Conservation (phyloP, 2,329 filamentous ascomycete species). For the Pseudogymnoascus sp. region DNA sequence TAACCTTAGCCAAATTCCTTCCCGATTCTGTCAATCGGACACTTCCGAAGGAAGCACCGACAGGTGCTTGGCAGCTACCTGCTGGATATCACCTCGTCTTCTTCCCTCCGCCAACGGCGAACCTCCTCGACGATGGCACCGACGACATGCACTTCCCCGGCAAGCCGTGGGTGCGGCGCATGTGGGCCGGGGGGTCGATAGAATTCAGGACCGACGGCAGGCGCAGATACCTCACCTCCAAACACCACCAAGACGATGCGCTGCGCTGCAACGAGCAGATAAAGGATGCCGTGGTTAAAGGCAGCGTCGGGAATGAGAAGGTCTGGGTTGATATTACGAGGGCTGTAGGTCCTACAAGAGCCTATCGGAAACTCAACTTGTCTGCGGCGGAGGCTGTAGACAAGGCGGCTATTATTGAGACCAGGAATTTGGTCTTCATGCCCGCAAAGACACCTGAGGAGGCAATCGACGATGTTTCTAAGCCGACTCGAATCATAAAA, state of each 20-base stretch:
- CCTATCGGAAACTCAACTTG: not conserved
- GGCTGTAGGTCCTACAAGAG: not conserved
- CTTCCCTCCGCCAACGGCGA: conserved; percentile 64
- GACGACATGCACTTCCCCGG: conserved; percentile 74
- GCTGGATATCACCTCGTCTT: conserved; percentile 75
- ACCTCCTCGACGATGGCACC: conserved; percentile 75
- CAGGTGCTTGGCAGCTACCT: not conserved
- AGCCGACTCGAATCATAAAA: conserved; percentile 22
- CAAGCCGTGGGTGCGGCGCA: conserved; percentile 62
- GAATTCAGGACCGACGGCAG: conserved; percentile 38
- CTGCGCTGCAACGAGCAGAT: conserved; percentile 36
- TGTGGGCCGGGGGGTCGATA: conserved; percentile 84
- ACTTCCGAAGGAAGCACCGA: not conserved
- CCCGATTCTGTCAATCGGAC: not conserved
- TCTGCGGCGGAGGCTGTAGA: conserved; percentile 16
- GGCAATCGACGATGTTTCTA: conserved; percentile 18
- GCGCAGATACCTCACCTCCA: not conserved
- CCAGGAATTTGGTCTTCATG: conserved; percentile 60
- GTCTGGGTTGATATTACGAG: conserved; percentile 26
- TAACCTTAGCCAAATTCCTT: not conserved
- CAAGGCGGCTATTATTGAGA: conserved; percentile 45
- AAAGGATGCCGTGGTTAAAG: conserved; percentile 34
- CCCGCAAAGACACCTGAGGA: conserved; percentile 31
- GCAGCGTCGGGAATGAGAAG: conserved; percentile 25
- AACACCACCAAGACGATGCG: not conserved